Conservation (phyloP, 306 rosid genomes). For the Vigna nakashimae region DNA sequence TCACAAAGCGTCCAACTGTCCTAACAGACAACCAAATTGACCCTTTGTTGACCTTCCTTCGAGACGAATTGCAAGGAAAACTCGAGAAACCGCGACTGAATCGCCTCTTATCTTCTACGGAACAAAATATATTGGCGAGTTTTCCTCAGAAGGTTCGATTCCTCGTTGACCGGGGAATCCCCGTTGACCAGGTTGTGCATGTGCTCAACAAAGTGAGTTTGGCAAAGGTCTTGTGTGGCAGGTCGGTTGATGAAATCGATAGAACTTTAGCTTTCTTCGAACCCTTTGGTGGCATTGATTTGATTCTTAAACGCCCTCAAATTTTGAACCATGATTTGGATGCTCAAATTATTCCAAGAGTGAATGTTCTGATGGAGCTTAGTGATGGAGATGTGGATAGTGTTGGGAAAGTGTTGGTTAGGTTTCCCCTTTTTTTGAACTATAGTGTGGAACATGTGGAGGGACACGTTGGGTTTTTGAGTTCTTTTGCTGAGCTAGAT, state of each 20-base stretch:
- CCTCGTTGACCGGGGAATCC: conserved; percentile 62
- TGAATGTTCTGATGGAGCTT: conserved; percentile 51
- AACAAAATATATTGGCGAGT: conserved; percentile 50
- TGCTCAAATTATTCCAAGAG: conserved; percentile 64
- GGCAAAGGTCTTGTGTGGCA: conserved; percentile 63
- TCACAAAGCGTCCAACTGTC: conserved; percentile 51
- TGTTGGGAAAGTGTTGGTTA: conserved; percentile 52
- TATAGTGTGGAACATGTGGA: conserved; percentile 63
- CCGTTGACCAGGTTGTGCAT: conserved; percentile 54
- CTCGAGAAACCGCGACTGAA: conserved; percentile 57
- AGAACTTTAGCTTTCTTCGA: conserved; percentile 51
- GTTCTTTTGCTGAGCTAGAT: conserved; percentile 65
- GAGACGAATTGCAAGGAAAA: conserved; percentile 56
- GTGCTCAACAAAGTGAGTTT: conserved; percentile 69
- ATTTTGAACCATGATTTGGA: conserved; percentile 69
- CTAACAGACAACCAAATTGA: conserved; percentile 60
- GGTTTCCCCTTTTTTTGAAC: conserved; percentile 63
- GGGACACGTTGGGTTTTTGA: conserved; percentile 63
- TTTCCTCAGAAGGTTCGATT: conserved; percentile 64
- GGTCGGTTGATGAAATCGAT: conserved; percentile 66
- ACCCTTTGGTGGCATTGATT: conserved; percentile 63
- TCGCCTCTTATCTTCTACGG: conserved; percentile 49
- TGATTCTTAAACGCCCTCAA: conserved; percentile 64
- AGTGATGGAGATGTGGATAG: conserved; percentile 66
- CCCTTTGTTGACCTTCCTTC: conserved; percentile 55